Percentiles rank a stretch among this genome's conserved stretches.
These are phyloP conservation scores for Closterium sp. DNA, from an alignment of 139 green algal genomes.

Conservation along the genomic window DNA sequence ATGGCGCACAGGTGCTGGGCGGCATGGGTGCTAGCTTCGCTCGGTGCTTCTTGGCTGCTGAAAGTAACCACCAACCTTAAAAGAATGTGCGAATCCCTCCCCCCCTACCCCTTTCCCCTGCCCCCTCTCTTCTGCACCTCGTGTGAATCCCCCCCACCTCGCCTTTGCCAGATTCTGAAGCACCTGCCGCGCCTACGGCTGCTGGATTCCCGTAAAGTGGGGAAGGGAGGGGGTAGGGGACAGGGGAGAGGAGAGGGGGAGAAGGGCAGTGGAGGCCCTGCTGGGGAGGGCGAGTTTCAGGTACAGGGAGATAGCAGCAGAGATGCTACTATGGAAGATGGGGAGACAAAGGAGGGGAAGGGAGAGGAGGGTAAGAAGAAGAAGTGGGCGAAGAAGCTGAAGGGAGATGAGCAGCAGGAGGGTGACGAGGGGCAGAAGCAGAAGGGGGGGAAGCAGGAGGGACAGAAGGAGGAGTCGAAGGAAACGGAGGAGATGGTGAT, in stretches of 20 bases:
- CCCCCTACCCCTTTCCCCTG: no score
- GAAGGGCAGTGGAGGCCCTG: not conserved
- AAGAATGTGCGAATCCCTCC: no score
- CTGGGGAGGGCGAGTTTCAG: not conserved
- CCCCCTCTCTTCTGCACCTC: no score
- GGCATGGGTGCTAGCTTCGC: no score
- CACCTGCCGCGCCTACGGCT: not conserved
- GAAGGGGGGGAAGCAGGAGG: not conserved
- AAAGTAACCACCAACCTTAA: no score
- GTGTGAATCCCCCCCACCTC: no score
- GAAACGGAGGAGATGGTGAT: not conserved
- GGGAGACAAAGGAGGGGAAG: not conserved
- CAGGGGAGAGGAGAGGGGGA: not conserved
- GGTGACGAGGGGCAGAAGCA: not conserved
- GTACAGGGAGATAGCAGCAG: not conserved
- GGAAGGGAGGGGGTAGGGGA: not conserved
- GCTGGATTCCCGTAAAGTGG: not conserved
- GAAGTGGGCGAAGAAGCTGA: not conserved
- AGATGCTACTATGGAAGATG: not conserved
- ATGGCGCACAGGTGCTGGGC: no score
- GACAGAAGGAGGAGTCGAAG: not conserved
- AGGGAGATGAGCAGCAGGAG: not conserved
- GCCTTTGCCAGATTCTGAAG: no score
- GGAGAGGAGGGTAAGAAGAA: not conserved
- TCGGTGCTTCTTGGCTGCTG: no score